phyloP scores from a whole-genome alignment of 129 eudicot genomes.

The Ambrosia trifida region DNA sequence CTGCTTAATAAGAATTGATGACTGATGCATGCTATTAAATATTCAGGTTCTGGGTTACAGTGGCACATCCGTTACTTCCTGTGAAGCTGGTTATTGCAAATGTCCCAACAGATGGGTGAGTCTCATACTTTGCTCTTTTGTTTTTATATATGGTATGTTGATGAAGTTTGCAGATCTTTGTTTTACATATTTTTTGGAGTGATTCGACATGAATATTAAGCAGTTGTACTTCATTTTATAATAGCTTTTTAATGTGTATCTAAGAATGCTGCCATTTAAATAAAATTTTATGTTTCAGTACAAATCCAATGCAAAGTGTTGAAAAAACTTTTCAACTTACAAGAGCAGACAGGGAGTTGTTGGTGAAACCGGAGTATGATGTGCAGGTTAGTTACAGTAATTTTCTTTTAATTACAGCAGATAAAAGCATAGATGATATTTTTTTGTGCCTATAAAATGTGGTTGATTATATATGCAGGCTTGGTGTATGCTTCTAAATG shows the following conservation, averaged over 20 bases:
- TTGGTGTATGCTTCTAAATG: slow-evolving; percentile 98
- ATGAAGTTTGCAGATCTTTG: slow-evolving; percentile 11
- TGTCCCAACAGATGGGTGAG: slow-evolving; percentile 87
- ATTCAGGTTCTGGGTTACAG: slow-evolving; percentile 78
- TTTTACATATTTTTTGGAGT: slow-evolving; percentile 4
- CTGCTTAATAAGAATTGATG: slow-evolving; percentile 5
- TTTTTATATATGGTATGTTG: not conserved
- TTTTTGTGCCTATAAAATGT: slow-evolving; percentile 24
- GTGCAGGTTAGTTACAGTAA: slow-evolving; percentile 64
- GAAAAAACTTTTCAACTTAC: slow-evolving; percentile 90
- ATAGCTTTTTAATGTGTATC: not conserved
- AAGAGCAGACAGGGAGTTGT: slow-evolving; percentile 68
- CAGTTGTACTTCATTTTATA: not conserved
- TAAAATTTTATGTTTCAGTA: slow-evolving; percentile 38
- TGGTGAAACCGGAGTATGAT: slow-evolving; percentile 77
- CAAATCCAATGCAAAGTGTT: slow-evolving; percentile 69
- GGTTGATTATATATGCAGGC: slow-evolving; percentile 47
- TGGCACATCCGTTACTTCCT: slow-evolving; percentile 64
- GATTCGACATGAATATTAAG: not conserved
- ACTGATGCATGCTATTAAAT: slow-evolving; percentile 1
- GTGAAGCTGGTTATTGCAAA: slow-evolving; percentile 63
- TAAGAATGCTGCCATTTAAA: not conserved
- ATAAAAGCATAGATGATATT: not conserved
- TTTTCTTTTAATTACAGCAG: not conserved
- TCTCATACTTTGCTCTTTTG: not conserved